These are phyloP conservation scores for Elongisporangium senticosum DNA, from an alignment of 352 stramenopile genomes.

Conservation along the genomic window DNA sequence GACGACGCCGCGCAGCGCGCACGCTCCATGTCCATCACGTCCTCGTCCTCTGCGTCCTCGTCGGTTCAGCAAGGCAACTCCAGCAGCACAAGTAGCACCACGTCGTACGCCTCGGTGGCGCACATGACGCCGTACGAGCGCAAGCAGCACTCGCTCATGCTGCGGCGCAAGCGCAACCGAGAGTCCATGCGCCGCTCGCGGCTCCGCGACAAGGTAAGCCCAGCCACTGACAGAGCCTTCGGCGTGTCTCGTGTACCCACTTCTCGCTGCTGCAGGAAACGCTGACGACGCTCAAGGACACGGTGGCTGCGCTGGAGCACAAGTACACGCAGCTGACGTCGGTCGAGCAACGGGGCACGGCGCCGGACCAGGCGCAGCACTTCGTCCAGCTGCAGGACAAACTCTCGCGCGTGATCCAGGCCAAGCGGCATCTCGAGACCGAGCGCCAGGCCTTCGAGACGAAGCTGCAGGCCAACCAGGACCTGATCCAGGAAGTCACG, in stretches of 20 bases:
- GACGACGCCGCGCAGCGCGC: not conserved
- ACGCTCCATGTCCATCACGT: not conserved
- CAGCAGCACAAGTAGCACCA: not conserved
- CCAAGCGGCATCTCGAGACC: conserved; percentile 19
- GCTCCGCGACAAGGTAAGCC: conserved; percentile 10
- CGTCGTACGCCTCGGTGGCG: not conserved
- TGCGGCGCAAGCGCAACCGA: conserved; percentile 30
- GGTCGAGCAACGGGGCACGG: not conserved
- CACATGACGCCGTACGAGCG: not conserved
- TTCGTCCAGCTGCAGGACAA: conserved; percentile 10
- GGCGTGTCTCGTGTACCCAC: not conserved
- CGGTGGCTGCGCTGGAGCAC: not conserved
- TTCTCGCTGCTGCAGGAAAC: not conserved
- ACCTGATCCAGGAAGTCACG: conserved; percentile 4
- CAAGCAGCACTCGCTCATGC: conserved; percentile 16
- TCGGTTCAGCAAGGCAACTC: not conserved
- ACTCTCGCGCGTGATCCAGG: conserved; percentile 20
- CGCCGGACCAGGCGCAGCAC: conserved; percentile 4
- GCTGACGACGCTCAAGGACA: not conserved
- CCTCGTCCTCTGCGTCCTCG: not conserved
- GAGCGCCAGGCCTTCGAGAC: conserved; percentile 18
- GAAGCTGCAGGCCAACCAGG: conserved; percentile 11
- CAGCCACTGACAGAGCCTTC: not conserved
- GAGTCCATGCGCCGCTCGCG: conserved; percentile 40
- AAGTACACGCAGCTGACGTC: not conserved